Evolutionary conservation across 2,329 filamentous ascomycete species (phyloP).

Genomic region (Talaromyces rugulosus): DNA sequence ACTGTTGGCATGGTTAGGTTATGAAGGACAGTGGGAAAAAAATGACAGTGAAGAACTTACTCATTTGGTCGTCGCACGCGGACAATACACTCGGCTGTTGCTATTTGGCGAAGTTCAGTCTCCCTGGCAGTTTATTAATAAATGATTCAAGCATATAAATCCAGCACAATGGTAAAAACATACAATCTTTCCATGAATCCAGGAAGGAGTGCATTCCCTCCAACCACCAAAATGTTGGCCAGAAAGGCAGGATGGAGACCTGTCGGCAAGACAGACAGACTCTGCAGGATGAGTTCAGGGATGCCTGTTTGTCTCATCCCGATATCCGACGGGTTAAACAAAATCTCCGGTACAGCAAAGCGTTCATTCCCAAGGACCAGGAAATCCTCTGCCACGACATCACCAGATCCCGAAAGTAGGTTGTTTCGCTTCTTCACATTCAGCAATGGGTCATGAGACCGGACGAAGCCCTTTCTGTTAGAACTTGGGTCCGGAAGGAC

Average conservation of each 20-base stretch:
- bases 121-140: slow-evolving; percentile 38
- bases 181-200: slow-evolving; percentile 77
- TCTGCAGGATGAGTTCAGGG: slow-evolving; percentile 76
- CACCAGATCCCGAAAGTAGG: slow-evolving; percentile 44
- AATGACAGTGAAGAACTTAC: slow-evolving; percentile 29
- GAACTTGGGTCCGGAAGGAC: slow-evolving; percentile 76
- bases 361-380: slow-evolving; percentile 87
- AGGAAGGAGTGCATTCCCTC: slow-evolving; percentile 74
- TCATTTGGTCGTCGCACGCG: slow-evolving; percentile 66
- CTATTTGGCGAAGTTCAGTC: slow-evolving; percentile 65
- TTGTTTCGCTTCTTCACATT: slow-evolving; percentile 51
- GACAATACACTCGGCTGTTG: slow-evolving; percentile 73
- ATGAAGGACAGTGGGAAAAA: background rate
- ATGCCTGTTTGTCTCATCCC: slow-evolving; percentile 80
- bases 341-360: slow-evolving; percentile 81
- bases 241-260: slow-evolving; percentile 79
- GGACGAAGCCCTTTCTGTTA: slow-evolving; percentile 62
- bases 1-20: slow-evolving; percentile 23
- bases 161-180: slow-evolving; percentile 15
- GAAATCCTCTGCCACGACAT: slow-evolving; percentile 64
- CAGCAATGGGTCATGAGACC: slow-evolving; percentile 69
- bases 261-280: slow-evolving; percentile 68
- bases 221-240: slow-evolving; percentile 83
- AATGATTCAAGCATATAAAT: slow-evolving; percentile 12
- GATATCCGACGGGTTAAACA: slow-evolving; percentile 83